These are phyloP conservation scores for Toxicodendron radicans DNA, from an alignment of 345 rosid species.

Conservation along the genomic window DNA sequence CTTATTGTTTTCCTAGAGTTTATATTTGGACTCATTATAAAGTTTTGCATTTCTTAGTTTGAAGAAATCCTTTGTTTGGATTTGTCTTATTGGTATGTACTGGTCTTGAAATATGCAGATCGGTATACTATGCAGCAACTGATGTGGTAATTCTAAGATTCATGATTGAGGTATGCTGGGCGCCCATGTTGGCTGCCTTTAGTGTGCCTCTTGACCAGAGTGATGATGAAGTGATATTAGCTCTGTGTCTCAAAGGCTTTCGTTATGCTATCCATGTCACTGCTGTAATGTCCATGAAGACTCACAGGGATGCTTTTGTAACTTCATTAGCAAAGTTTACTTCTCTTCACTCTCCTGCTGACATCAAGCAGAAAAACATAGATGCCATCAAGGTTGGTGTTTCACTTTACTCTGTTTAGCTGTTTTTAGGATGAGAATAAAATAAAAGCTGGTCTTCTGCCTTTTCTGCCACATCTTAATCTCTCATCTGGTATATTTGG, in stretches of 20 bases:
- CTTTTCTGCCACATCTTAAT: not conserved
- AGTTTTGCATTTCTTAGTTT: not conserved
- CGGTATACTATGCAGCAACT: slow-evolving; percentile 98
- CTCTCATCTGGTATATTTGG: not conserved
- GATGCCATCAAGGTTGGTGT: slow-evolving; percentile 84
- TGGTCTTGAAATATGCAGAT: slow-evolving; percentile 63
- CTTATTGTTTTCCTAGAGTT: not conserved
- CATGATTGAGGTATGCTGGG: slow-evolving; percentile 99
- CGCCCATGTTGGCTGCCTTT: slow-evolving; percentile 99
- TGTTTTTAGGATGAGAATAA: not conserved
- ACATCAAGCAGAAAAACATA: slow-evolving; percentile 89
- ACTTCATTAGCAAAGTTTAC: slow-evolving; percentile 98
- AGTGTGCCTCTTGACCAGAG: slow-evolving; percentile 99
- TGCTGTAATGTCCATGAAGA: slow-evolving; percentile 98
- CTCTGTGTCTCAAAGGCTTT: slow-evolving; percentile 93
- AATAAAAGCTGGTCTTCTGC: not conserved
- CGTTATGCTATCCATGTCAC: slow-evolving; percentile 93
- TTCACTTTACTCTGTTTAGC: not conserved
- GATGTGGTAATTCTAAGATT: slow-evolving; percentile 94
- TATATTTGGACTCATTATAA: not conserved
- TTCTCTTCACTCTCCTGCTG: slow-evolving; percentile 97
- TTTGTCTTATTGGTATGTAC: slow-evolving; percentile 28
- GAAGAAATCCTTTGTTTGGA: not conserved
- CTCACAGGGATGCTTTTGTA: slow-evolving; percentile 99
- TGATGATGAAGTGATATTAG: slow-evolving; percentile 82